These are phyloP conservation scores for Globisporangium apiculatum DNA, from an alignment of 352 stramenopile species.

Conservation along the genomic window DNA sequence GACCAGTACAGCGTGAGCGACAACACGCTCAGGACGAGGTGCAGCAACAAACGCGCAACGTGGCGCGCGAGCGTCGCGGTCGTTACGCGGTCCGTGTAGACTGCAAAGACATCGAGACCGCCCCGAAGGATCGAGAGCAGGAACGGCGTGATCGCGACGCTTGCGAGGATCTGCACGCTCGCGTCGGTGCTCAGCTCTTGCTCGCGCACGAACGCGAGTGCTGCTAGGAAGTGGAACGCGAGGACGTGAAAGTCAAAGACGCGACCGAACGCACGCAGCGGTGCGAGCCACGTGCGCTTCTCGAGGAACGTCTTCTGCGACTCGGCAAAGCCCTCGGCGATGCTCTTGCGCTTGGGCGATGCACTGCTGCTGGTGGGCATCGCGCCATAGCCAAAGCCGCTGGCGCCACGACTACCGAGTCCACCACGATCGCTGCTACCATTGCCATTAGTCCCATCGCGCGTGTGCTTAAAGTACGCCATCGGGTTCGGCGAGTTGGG, in stretches of 20 bases:
- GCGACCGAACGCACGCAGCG: constrained; percentile 91
- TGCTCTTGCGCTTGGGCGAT: constrained; percentile 62
- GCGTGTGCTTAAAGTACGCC: constrained; percentile 43
- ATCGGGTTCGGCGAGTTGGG: constrained; percentile 52
- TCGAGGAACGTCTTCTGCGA: constrained; percentile 97
- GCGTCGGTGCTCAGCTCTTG: constrained; percentile 89
- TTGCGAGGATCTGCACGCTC: constrained; percentile 83
- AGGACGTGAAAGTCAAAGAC: constrained; percentile 98
- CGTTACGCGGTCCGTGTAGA: constrained; percentile 53
- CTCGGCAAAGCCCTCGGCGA: constrained; percentile 85
- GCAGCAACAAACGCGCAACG: constrained; percentile 75
- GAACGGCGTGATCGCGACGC: constrained; percentile 89
- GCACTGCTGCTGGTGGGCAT: constrained; percentile 13
- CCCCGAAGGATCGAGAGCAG: constrained; percentile 86
- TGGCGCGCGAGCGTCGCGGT: constrained; percentile 76
- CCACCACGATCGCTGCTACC: constrained; percentile 7
- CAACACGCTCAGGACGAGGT: constrained; percentile 49
- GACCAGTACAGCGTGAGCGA: constrained; percentile 80
- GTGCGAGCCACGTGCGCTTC: constrained; percentile 95
- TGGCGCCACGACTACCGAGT: constrained; percentile 8
- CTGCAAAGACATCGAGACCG: constrained; percentile 88
- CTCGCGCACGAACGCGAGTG: constrained; percentile 89
- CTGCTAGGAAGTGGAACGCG: constrained; percentile 93
- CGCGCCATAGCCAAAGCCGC: constrained; percentile 17
- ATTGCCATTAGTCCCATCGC: constrained; percentile 13